phyloP scores from a whole-genome alignment of 2,329 filamentous ascomycete species.

The Xylaria sp. region DNA sequence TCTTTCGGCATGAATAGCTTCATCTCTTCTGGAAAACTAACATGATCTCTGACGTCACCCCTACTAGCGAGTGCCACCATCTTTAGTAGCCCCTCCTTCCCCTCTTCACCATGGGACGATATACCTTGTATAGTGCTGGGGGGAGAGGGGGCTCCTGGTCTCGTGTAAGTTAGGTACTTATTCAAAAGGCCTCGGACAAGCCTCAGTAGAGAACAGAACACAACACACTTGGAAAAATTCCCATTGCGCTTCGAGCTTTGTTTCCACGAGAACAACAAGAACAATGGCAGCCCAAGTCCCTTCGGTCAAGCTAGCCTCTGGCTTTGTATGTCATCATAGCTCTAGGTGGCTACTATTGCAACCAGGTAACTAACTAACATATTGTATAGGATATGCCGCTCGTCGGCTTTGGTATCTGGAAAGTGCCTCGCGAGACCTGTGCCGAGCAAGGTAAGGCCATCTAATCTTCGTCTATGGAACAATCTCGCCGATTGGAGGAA shows the following conservation, averaged over 20 bases:
- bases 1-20: too few species aligned
- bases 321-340: conserved; percentile 47
- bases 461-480: conserved; percentile 60
- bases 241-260: too few species aligned
- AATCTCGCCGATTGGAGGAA: conserved; percentile 52
- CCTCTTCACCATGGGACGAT: neutral
- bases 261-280: conserved; percentile 31
- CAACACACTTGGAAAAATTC: too few species aligned
- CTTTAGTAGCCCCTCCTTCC: neutral
- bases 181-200: too few species aligned
- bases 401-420: conserved; percentile 57
- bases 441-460: conserved; percentile 49
- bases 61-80: neutral
- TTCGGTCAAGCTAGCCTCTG: conserved; percentile 52
- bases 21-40: neutral
- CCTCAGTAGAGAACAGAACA: too few species aligned
- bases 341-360: neutral
- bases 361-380: conserved; percentile 26
- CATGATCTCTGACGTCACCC: neutral
- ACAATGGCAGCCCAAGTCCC: conserved; percentile 46
- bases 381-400: conserved; percentile 52
- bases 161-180: neutral
- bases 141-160: neutral
- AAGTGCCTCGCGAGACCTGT: conserved; percentile 51
- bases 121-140: neutral